These are phyloP conservation scores for Coemansia sp. DNA, from an alignment of 192 early-diverging fungal genomes.

Conservation along the genomic window DNA sequence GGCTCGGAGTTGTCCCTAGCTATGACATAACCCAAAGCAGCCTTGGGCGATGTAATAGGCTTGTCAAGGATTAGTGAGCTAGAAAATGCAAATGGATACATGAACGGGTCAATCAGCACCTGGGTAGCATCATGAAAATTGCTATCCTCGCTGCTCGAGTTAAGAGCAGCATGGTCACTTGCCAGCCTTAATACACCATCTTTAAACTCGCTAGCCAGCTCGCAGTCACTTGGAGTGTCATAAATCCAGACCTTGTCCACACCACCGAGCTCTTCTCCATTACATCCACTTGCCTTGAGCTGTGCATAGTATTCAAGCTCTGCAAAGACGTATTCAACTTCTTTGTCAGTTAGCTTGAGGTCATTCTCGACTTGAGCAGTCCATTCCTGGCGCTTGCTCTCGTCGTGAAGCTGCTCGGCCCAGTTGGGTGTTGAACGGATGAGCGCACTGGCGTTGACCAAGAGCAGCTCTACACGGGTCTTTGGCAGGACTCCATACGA, in stretches of 20 bases:
- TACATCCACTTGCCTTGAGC: neutral
- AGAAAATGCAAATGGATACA: neutral
- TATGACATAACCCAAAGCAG: neutral
- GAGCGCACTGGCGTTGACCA: neutral
- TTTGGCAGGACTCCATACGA: neutral
- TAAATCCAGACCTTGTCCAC: conserved; percentile 17
- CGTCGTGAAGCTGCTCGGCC: neutral
- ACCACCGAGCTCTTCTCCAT: conserved; percentile 1
- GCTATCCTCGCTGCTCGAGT: neutral
- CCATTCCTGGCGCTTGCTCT: neutral
- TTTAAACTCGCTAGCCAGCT: neutral
- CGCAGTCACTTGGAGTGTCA: neutral
- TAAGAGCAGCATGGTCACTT: neutral
- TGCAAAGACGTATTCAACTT: neutral
- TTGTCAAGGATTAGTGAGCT: neutral
- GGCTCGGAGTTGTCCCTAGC: neutral
- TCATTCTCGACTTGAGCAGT: neutral
- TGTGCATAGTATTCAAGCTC: neutral
- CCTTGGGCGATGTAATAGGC: neutral
- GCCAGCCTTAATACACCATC: neutral
- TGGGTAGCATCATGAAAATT: neutral
- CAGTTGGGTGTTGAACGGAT: neutral
- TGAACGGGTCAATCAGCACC: conserved; percentile 3
- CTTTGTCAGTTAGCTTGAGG: conserved; percentile 1
- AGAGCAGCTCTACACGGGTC: conserved; percentile 2